A percentile compares a stretch with the other conserved stretches of the same genome.
Conservation (phyloP, 495 filamentous ascomycete species). For the Neurospora sp. region DNA sequence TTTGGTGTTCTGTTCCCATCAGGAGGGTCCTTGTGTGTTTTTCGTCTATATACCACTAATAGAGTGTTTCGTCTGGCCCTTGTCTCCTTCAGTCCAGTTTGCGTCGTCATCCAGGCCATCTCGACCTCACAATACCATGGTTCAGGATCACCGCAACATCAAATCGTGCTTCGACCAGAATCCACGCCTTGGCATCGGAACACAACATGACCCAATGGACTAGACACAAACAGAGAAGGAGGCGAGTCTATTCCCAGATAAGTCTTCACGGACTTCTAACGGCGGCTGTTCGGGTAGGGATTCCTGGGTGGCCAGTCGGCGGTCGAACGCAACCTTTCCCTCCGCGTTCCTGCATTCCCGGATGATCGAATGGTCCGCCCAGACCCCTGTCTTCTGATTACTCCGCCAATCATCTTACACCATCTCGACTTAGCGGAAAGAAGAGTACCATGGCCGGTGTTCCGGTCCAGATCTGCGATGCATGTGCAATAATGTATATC, state of each 20-base stretch:
- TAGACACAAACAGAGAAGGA: not conserved
- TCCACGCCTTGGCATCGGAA: not conserved
- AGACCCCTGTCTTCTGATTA: not conserved
- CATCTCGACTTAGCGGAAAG: not conserved
- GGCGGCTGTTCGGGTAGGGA: slow-evolving; percentile 19
- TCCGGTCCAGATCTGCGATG: slow-evolving; percentile 3
- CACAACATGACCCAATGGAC: not conserved
- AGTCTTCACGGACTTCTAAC: not conserved
- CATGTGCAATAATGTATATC: not conserved
- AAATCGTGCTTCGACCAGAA: not conserved
- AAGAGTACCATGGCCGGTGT: slow-evolving; percentile 4
- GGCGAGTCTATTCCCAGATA: not conserved
- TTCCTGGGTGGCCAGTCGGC: slow-evolving; percentile 1
- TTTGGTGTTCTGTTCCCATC: not conserved
- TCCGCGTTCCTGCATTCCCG: slow-evolving; percentile 24
- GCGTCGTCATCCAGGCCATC: not conserved
- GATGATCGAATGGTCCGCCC: slow-evolving; percentile 2
- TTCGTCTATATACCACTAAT: not conserved
- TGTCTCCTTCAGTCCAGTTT: not conserved
- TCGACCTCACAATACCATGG: not conserved
- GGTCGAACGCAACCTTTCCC: slow-evolving; percentile 13
- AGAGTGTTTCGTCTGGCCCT: not conserved
- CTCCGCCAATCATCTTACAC: slow-evolving; percentile 24
- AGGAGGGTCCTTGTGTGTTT: not conserved
- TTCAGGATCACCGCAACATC: not conserved